Conservation (phyloP, 1,284 basidiomycete genomes). For the Veloboletus limbatus region DNA sequence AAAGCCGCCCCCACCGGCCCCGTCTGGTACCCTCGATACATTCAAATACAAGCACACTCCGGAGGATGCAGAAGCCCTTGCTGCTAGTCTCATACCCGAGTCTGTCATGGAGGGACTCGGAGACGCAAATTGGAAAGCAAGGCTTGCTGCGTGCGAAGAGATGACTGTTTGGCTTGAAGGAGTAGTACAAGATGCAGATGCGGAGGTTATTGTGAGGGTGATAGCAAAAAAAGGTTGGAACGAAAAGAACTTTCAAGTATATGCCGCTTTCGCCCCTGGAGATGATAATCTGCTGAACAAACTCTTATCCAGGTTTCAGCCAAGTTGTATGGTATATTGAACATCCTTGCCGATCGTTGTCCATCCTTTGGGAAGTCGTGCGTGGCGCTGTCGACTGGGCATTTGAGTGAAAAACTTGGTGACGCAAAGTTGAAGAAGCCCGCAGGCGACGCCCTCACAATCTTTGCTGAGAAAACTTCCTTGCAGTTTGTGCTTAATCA, state of each 20-base stretch:
- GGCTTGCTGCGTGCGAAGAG: constrained; percentile 85
- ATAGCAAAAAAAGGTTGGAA: constrained; percentile 93
- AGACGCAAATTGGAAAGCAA: constrained; percentile 91
- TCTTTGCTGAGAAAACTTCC: constrained; percentile 91
- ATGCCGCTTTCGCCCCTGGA: constrained; percentile 19
- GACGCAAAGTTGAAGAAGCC: constrained; percentile 97
- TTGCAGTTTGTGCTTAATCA: constrained; percentile 93
- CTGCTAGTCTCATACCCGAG: constrained; percentile 72
- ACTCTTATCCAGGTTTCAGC: constrained; percentile 66
- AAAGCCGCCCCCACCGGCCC: constrained; percentile 48
- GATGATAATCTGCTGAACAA: constrained; percentile 10
- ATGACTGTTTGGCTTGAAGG: constrained; percentile 83
- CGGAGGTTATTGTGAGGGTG: constrained; percentile 89
- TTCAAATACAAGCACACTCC: constrained; percentile 91
- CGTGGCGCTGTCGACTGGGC: constrained; percentile 79
- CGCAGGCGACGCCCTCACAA: constrained; percentile 82
- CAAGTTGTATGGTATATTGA: constrained; percentile 81
- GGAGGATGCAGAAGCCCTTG: constrained; percentile 89
- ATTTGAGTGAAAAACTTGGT: constrained; percentile 92
- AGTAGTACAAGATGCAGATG: constrained; percentile 69
- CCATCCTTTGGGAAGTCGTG: constrained; percentile 86
- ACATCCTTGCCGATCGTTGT: constrained; percentile 72
- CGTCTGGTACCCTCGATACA: constrained; percentile 65
- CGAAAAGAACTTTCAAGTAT: constrained; percentile 98
- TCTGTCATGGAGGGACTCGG: constrained; percentile 72